These are phyloP conservation scores for Berkeleyomyces rouxiae DNA, from an alignment of 2,329 filamentous ascomycete species.

Conservation along the genomic window DNA sequence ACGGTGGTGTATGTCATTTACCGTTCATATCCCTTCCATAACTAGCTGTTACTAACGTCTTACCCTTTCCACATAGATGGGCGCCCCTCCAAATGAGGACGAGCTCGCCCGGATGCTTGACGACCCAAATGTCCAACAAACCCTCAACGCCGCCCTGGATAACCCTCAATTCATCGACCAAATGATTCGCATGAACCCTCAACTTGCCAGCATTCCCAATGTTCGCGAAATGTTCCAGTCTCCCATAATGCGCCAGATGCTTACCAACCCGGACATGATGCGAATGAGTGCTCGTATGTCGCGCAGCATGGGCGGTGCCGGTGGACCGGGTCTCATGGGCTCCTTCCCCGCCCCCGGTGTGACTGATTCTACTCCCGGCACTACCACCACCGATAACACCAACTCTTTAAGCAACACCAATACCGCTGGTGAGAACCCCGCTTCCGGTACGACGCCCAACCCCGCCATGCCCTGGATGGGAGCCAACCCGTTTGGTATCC, in stretches of 20 bases:
- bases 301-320: constrained; percentile 42
- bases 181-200: constrained; percentile 83
- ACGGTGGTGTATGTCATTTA: constrained; percentile 62
- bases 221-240: constrained; percentile 76
- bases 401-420: constrained; percentile 20
- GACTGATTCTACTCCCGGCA: constrained; percentile 60
- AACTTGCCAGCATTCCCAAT: constrained; percentile 55
- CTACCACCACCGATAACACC: constrained; percentile 24
- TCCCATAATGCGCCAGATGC: constrained; percentile 76
- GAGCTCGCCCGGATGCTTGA: constrained; percentile 70
- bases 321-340: constrained; percentile 18
- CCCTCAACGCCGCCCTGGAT: constrained; percentile 86
- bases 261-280: constrained; percentile 78
- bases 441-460: neutral
- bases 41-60: neutral
- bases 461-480: constrained; percentile 1
- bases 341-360: constrained; percentile 79
- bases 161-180: constrained; percentile 91
- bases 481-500: neutral
- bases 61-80: constrained; percentile 47
- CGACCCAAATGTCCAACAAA: constrained; percentile 71
- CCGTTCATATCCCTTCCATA: neutral
- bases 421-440: constrained; percentile 15
- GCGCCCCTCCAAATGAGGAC: constrained; percentile 66
- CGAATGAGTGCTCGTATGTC: constrained; percentile 72